These are phyloP conservation scores for Lunularia cruciata DNA, from an alignment of 225 moss, liverwort and hornwort species.

Conservation along the genomic window DNA sequence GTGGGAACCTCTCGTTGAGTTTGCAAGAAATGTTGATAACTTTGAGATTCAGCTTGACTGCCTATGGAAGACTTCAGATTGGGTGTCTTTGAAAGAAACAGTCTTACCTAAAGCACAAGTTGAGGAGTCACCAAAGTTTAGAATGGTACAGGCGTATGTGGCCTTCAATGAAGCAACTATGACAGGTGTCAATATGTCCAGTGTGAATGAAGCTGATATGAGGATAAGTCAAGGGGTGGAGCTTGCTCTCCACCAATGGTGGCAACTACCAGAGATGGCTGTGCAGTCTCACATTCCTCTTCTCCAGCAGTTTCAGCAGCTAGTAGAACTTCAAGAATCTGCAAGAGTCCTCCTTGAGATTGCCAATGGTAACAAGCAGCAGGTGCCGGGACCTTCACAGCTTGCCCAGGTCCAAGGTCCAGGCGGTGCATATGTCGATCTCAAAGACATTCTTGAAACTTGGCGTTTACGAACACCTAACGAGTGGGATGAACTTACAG, in stretches of 20 bases:
- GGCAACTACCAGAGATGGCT: conserved; percentile 99
- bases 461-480: conserved; percentile 97
- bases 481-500: conserved; percentile 95
- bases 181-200: conserved; percentile 78
- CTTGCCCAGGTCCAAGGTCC: conserved; percentile 83
- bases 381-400: conserved; percentile 73
- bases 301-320: conserved; percentile 96
- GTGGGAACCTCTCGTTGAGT: conserved; percentile 92
- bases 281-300: conserved; percentile 99
- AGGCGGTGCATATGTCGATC: conserved; percentile 84
- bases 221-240: conserved; percentile 95
- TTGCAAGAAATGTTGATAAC: conserved; percentile 91
- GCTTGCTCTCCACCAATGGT: conserved; percentile 94
- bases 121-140: conserved; percentile 88
- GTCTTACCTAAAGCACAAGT: conserved; percentile 98
- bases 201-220: conserved; percentile 84
- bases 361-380: conserved; percentile 89
- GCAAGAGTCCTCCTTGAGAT: conserved; percentile 94
- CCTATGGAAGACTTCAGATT: conserved; percentile 84
- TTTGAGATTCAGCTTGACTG: conserved; percentile 90
- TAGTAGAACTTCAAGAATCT: conserved; percentile 98
- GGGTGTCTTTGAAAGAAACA: conserved; percentile 76
- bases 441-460: conserved; percentile 96
- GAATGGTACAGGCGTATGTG: conserved; percentile 95
- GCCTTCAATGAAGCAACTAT: conserved; percentile 92